Evolutionary conservation across 768 basidiomycete species (phyloP).

Genomic region (Mrakia gelida): DNA sequence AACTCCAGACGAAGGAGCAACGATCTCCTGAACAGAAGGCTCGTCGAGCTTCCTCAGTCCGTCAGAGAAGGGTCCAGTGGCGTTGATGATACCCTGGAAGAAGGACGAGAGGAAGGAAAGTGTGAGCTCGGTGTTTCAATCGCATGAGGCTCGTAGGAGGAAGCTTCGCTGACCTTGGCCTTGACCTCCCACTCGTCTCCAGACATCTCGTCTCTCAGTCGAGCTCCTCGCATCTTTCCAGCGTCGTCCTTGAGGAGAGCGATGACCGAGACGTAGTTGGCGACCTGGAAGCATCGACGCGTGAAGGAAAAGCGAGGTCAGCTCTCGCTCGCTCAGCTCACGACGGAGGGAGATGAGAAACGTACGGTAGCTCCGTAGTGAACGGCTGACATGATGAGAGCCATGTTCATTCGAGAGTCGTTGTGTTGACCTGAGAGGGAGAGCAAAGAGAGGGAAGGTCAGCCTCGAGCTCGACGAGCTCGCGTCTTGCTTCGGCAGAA

Average conservation of each 20-base stretch:
- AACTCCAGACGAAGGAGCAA: slow-evolving; percentile 85
- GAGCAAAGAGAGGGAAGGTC: background rate
- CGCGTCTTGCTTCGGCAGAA: background rate
- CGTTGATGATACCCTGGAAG: slow-evolving; percentile 80
- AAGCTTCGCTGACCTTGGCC: slow-evolving; percentile 57
- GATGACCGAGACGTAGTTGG: slow-evolving; percentile 86
- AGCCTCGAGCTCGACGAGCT: slow-evolving; percentile 2
- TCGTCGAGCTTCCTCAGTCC: slow-evolving; percentile 72
- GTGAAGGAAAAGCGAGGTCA: background rate
- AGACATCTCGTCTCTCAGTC: slow-evolving; percentile 73
- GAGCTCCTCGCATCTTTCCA: slow-evolving; percentile 61
- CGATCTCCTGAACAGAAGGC: slow-evolving; percentile 62
- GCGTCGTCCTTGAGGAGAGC: slow-evolving; percentile 59
- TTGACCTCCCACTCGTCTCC: slow-evolving; percentile 76
- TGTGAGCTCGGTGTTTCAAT: too few species aligned
- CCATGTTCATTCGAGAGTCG: slow-evolving; percentile 96
- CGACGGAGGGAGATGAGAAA: background rate
- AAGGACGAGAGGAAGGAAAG: background rate
- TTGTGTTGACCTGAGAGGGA: slow-evolving; percentile 79
- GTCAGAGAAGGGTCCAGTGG: slow-evolving; percentile 92
- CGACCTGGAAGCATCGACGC: slow-evolving; percentile 42
- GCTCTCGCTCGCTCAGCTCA: background rate
- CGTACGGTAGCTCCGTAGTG: slow-evolving; percentile 59
- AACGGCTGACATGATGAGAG: slow-evolving; percentile 88
- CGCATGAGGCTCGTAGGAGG: background rate